Evolutionary conservation across 169 alveolate species (phyloP).

Genomic region (Condylostoma magnum): DNA sequence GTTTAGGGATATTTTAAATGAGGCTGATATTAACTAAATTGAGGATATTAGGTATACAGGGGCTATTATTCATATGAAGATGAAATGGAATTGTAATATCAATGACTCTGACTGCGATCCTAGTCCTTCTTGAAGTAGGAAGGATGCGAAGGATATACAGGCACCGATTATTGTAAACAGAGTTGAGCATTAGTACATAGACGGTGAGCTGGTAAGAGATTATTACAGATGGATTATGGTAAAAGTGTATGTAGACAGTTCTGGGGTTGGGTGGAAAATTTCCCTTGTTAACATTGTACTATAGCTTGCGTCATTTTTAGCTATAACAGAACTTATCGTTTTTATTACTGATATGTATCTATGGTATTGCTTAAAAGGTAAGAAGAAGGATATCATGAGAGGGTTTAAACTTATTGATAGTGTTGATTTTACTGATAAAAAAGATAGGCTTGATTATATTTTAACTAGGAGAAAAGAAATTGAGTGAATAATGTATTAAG

Average conservation of each 20-base stretch:
- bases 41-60: slow-evolving; percentile 28
- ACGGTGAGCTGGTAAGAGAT: neutral
- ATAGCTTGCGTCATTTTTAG: slow-evolving; percentile 7
- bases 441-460: slow-evolving; percentile 5
- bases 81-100: slow-evolving; percentile 17
- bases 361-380: neutral
- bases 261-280: slow-evolving; percentile 11
- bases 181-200: neutral
- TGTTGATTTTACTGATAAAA: slow-evolving; percentile 26
- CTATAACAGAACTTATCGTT: neutral
- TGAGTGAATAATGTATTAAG: too few species aligned
- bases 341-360: neutral
- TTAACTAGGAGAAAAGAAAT: neutral
- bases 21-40: slow-evolving; percentile 24
- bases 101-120: neutral
- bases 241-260: neutral
- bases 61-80: slow-evolving; percentile 18
- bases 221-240: neutral
- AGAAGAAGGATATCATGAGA: neutral
- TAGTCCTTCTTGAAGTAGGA: neutral
- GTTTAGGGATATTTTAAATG: slow-evolving; percentile 3
- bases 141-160: neutral
- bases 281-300: slow-evolving; percentile 5
- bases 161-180: neutral
- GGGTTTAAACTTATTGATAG: neutral